A percentile compares a stretch with the other conserved stretches of the same genome.
Conservation (phyloP, 176 grass and related monocot species). For the Oryza glaberrima region DNA sequence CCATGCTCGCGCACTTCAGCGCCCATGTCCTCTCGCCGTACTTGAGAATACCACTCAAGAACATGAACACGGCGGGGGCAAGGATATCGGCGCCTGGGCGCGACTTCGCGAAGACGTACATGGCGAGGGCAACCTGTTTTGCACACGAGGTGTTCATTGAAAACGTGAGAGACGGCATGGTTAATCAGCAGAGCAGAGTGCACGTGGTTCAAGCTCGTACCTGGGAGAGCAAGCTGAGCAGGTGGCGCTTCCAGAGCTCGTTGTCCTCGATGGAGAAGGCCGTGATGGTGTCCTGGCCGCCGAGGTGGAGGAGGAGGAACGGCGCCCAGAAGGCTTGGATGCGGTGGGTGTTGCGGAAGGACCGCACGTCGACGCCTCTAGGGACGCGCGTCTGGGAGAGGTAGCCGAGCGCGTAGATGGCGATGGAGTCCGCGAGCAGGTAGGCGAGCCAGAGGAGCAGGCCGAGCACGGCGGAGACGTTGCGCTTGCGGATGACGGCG, state of each 20-base stretch:
- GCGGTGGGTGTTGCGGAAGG: slow-evolving; percentile 25
- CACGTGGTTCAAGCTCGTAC: not conserved
- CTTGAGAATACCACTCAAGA: slow-evolving; percentile 53
- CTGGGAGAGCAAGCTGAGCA: slow-evolving; percentile 52
- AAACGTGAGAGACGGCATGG: not conserved
- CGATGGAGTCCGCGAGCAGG: slow-evolving; percentile 55
- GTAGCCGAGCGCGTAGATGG: slow-evolving; percentile 50
- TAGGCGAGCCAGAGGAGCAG: slow-evolving; percentile 52
- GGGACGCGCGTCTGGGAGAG: slow-evolving; percentile 39
- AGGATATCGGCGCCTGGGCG: slow-evolving; percentile 30
- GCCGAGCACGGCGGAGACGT: slow-evolving; percentile 42
- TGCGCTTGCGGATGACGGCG: slow-evolving; percentile 47
- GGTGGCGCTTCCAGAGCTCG: slow-evolving; percentile 56
- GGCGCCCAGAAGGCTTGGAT: slow-evolving; percentile 48
- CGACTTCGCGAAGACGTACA: slow-evolving; percentile 57
- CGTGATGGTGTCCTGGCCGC: slow-evolving; percentile 51
- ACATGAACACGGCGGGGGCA: slow-evolving; percentile 48
- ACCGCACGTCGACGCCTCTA: slow-evolving; percentile 2
- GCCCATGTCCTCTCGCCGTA: slow-evolving; percentile 63
- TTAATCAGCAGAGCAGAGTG: not conserved
- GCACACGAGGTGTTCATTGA: not conserved
- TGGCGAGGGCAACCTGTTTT: slow-evolving; percentile 44
- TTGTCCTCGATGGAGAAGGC: slow-evolving; percentile 26
- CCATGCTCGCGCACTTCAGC: slow-evolving; percentile 63
- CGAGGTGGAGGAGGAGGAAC: slow-evolving; percentile 52